These are phyloP conservation scores for Cladobotryum mycophilum DNA, from an alignment of 2,329 filamentous ascomycete species.

Conservation along the genomic window DNA sequence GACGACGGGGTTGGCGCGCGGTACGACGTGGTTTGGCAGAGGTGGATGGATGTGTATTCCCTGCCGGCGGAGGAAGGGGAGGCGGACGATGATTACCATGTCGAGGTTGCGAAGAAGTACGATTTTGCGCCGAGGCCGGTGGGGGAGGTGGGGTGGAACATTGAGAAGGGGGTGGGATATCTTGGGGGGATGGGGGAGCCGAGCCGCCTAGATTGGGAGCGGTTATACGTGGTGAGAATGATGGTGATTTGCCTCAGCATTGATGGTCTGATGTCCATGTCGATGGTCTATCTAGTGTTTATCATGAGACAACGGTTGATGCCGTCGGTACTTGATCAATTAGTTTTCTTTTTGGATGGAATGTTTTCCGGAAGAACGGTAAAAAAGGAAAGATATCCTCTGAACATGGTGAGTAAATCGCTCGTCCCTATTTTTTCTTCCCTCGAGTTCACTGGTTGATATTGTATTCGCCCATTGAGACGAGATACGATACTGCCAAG, in stretches of 20 bases:
- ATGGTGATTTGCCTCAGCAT: slow-evolving; percentile 4
- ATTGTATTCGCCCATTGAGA: too few relatives aligned
- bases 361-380: too few relatives aligned
- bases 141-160: slow-evolving; percentile 15
- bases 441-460: too few relatives aligned
- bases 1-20: too few relatives aligned
- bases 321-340: background rate
- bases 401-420: too few relatives aligned
- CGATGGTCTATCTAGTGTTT: background rate
- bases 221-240: background rate
- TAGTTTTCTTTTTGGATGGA: background rate
- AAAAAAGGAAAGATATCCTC: too few relatives aligned
- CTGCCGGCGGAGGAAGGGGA: background rate
- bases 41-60: slow-evolving; percentile 23
- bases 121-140: slow-evolving; percentile 15
- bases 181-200: slow-evolving; percentile 20
- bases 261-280: background rate
- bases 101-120: background rate
- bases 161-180: slow-evolving; percentile 21
- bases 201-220: background rate
- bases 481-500: too few relatives aligned
- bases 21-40: slow-evolving; percentile 23
- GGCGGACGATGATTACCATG: slow-evolving; percentile 1
- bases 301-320: too few relatives aligned
- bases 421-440: too few relatives aligned